phyloP scores from a whole-genome alignment of 1,284 basidiomycete species.

The Papiliotrema flavescens region DNA sequence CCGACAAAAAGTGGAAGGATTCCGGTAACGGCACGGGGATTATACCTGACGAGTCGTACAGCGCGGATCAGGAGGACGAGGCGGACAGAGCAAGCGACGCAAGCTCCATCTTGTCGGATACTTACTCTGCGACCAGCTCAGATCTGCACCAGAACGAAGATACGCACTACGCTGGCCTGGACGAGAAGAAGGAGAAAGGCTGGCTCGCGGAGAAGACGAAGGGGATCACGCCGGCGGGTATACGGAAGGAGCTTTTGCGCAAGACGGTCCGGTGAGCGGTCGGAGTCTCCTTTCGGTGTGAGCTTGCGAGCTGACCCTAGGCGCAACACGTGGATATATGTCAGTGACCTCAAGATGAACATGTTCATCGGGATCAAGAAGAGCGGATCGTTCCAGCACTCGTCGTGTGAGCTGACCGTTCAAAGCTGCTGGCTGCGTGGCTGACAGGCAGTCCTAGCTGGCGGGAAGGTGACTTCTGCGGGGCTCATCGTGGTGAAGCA shows the following conservation, averaged over 20 bases:
- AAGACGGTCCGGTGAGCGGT: slow-evolving; percentile 54
- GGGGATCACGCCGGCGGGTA: slow-evolving; percentile 56
- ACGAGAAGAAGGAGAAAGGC: slow-evolving; percentile 45
- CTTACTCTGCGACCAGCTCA: slow-evolving; percentile 23
- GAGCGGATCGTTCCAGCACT: slow-evolving; percentile 67
- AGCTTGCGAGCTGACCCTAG: slow-evolving; percentile 21
- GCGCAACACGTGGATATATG: slow-evolving; percentile 68
- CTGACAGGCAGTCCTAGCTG: slow-evolving; percentile 45
- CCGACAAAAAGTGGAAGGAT: slow-evolving; percentile 62
- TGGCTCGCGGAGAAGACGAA: slow-evolving; percentile 51
- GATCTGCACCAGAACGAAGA: slow-evolving; percentile 49
- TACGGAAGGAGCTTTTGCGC: slow-evolving; percentile 58
- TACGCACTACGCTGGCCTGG: slow-evolving; percentile 55
- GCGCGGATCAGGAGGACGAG: slow-evolving; percentile 11
- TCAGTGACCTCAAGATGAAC: slow-evolving; percentile 56
- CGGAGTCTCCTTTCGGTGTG: too few species aligned
- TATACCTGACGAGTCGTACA: slow-evolving; percentile 49
- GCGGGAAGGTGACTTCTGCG: slow-evolving; percentile 56
- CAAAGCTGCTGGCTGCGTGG: slow-evolving; percentile 48
- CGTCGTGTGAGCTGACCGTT: slow-evolving; percentile 50
- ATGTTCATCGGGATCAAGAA: slow-evolving; percentile 68
- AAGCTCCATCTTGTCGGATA: slow-evolving; percentile 9
- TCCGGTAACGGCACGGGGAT: slow-evolving; percentile 60
- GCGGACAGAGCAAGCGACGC: not conserved
- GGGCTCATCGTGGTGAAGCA: slow-evolving; percentile 65